A percentile compares a stretch with the other conserved stretches of the same genome.
Conservation (phyloP, 306 rosid genomes). For the Quercus variabilis region DNA sequence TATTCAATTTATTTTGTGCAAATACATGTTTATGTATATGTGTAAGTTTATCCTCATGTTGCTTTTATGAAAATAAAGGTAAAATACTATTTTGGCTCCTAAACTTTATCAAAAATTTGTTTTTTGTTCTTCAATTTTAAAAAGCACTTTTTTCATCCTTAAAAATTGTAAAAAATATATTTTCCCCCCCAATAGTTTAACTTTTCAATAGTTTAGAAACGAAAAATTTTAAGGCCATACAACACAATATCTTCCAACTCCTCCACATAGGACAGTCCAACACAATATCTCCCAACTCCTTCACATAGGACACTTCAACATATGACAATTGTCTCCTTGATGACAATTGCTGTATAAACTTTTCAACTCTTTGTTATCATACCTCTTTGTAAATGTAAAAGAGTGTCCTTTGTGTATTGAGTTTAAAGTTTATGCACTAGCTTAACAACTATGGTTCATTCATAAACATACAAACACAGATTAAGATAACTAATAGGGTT, state of each 20-base stretch:
- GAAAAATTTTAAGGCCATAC: background rate
- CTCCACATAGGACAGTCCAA: background rate
- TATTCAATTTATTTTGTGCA: too few species aligned
- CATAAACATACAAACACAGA: background rate
- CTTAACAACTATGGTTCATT: background rate
- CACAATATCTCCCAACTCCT: background rate
- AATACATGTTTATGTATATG: too few species aligned
- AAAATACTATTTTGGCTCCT: too few species aligned
- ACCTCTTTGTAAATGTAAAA: background rate
- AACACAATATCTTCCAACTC: background rate
- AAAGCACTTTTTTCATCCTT: too few species aligned
- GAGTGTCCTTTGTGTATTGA: background rate
- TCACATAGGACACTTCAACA: background rate
- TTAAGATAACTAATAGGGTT: background rate
- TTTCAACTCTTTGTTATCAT: background rate
- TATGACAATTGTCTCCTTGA: background rate
- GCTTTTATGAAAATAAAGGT: too few species aligned
- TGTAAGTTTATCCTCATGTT: too few species aligned
- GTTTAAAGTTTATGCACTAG: background rate
- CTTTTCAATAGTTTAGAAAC: too few species aligned
- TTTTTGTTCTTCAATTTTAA: too few species aligned
- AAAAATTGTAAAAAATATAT: too few species aligned
- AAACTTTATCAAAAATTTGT: too few species aligned
- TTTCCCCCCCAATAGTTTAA: too few species aligned
- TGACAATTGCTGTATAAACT: background rate